Evolutionary conservation across 352 stramenopile species (phyloP).

Genomic region (Aphanomyces stellatus): DNA sequence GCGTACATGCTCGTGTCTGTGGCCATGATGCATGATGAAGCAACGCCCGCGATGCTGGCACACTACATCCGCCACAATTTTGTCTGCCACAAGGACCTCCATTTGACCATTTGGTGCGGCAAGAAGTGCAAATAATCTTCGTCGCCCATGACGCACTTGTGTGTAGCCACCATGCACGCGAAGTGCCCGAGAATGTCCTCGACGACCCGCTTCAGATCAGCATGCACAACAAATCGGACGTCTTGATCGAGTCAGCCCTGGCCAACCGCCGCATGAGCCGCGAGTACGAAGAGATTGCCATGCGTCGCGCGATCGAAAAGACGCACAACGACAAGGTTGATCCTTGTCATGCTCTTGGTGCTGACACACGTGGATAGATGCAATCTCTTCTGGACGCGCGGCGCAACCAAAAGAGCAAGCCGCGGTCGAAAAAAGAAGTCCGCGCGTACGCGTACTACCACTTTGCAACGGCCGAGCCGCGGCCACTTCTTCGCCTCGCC

Average conservation of each 20-base stretch:
- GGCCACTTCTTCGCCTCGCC: conserved; percentile 42
- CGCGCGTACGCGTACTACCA: conserved; percentile 52
- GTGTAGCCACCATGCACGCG: conserved; percentile 23
- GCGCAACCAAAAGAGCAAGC: conserved; percentile 27
- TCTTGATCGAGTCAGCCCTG: conserved; percentile 36
- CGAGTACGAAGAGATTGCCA: conserved; percentile 7
- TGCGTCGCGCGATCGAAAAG: not conserved
- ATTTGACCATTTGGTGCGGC: not conserved
- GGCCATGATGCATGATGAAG: conserved; percentile 44
- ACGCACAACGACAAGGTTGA: conserved; percentile 23
- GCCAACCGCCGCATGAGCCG: conserved; percentile 13
- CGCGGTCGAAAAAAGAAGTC: conserved; percentile 44
- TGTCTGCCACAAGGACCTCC: conserved; percentile 27
- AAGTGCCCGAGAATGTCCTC: conserved; percentile 30
- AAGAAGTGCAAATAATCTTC: not conserved
- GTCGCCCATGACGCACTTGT: not conserved
- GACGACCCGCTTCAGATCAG: conserved; percentile 45
- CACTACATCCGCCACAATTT: conserved; percentile 76
- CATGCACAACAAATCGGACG: conserved; percentile 44
- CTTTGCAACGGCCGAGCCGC: conserved; percentile 44
- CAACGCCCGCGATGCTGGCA: conserved; percentile 44
- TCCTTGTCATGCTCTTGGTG: conserved; percentile 15
- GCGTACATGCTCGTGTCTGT: conserved; percentile 67
- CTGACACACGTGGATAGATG: conserved; percentile 24
- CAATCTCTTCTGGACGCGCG: conserved; percentile 38